phyloP scores from a whole-genome alignment of 164 flowering plant species.

The Santalum album region DNA sequence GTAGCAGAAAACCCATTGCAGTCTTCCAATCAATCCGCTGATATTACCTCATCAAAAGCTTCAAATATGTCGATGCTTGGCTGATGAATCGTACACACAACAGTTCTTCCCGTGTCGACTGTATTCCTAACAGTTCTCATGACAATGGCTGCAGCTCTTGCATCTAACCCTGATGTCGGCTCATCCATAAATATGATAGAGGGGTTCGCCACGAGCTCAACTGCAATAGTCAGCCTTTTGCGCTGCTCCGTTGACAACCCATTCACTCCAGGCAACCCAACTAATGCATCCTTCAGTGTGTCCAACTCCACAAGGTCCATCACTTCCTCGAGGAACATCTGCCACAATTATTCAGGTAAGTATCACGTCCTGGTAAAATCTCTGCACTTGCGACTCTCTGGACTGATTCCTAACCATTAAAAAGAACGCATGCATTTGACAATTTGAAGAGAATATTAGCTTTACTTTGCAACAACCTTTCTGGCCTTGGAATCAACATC shows the following conservation, averaged over 20 bases:
- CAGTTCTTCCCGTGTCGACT: conserved; percentile 50
- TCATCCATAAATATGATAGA: conserved; percentile 59
- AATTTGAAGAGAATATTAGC: too few relatives aligned
- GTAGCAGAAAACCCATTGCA: not conserved
- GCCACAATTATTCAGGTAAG: conserved; percentile 11
- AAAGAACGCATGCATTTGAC: too few relatives aligned
- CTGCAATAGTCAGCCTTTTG: conserved; percentile 47
- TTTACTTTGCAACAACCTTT: conserved; percentile 12
- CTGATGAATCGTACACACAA: conserved; percentile 50
- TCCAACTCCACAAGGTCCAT: conserved; percentile 49
- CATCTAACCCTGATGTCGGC: conserved; percentile 57
- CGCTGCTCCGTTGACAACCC: conserved; percentile 53
- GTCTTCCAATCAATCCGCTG: not conserved
- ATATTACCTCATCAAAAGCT: conserved; percentile 42
- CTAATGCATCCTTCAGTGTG: conserved; percentile 27
- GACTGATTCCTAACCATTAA: too few relatives aligned
- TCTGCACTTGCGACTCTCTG: too few relatives aligned
- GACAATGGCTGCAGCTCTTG: conserved; percentile 51
- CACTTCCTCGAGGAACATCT: conserved; percentile 48
- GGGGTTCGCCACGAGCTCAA: conserved; percentile 58
- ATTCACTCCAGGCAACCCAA: conserved; percentile 39
- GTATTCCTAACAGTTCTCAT: conserved; percentile 55
- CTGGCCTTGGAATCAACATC: conserved; percentile 16
- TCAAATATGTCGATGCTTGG: conserved; percentile 54
- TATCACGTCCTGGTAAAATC: too few relatives aligned